phyloP scores from a whole-genome alignment of 2,329 filamentous ascomycete genomes.

The Alternaria ventricosa region DNA sequence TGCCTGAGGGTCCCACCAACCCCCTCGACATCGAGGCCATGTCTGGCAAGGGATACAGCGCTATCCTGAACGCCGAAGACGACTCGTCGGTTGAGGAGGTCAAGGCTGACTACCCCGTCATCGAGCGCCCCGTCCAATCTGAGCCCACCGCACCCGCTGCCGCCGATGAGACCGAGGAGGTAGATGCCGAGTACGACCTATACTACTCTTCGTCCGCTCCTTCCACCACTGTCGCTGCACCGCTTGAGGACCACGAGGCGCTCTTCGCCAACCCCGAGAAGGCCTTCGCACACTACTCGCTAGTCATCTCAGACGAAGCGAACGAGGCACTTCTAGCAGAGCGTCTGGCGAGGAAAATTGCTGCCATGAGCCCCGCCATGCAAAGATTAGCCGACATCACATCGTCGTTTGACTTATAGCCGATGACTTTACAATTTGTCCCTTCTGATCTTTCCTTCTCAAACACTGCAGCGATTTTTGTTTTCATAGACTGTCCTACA shows the following conservation, averaged over 20 bases:
- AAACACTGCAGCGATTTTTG: conserved; percentile 5
- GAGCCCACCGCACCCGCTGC: conserved; percentile 22
- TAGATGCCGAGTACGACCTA: conserved; percentile 67
- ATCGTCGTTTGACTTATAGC: conserved; percentile 45
- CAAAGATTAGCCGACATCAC: conserved; percentile 45
- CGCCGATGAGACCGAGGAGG: conserved; percentile 53
- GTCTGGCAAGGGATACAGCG: conserved; percentile 68
- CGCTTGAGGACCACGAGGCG: conserved; percentile 36
- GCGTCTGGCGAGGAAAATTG: conserved; percentile 44
- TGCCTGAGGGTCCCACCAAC: conserved; percentile 67
- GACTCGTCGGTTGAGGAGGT: conserved; percentile 51
- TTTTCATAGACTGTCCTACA: conserved; percentile 33
- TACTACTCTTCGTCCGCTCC: conserved; percentile 57
- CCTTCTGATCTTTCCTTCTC: conserved; percentile 2
- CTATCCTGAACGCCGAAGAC: conserved; percentile 42
- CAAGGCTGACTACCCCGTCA: conserved; percentile 58
- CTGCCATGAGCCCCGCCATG: conserved; percentile 41
- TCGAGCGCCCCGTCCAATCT: conserved; percentile 51
- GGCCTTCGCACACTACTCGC: conserved; percentile 65
- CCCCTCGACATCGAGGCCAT: conserved; percentile 67
- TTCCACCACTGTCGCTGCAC: conserved; percentile 50
- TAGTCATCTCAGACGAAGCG: conserved; percentile 65
- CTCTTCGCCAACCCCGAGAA: conserved; percentile 67
- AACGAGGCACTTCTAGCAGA: conserved; percentile 40
- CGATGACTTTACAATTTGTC: neutral